Conservation (phyloP, 257 asterid genomes). For the Pogostemon cablin region DNA sequence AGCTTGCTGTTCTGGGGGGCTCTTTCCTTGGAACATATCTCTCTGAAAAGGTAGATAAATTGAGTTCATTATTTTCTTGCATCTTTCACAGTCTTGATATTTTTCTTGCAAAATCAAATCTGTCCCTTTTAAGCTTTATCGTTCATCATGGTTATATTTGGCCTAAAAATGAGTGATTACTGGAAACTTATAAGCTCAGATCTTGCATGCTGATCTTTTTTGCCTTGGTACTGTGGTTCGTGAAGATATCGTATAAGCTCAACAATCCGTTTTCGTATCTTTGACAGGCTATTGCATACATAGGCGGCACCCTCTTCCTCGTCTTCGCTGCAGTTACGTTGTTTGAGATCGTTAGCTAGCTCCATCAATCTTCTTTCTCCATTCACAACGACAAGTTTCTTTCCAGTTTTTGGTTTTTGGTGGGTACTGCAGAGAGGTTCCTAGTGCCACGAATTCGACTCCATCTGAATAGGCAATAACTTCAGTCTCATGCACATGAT, state of each 20-base stretch:
- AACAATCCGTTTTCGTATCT: background rate
- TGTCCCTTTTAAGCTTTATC: background rate
- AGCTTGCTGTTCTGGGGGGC: slow-evolving; percentile 98
- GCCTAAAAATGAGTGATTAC: too few relatives aligned
- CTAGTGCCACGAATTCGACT: background rate
- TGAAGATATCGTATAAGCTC: too few relatives aligned
- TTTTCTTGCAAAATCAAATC: background rate
- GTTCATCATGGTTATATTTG: too few relatives aligned
- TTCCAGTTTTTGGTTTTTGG: background rate
- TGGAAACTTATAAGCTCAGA: background rate
- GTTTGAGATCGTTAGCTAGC: slow-evolving; percentile 60
- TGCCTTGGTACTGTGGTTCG: background rate
- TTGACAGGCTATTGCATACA: slow-evolving; percentile 68
- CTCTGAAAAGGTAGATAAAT: slow-evolving; percentile 74
- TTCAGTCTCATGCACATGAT: too few relatives aligned
- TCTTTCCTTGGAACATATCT: slow-evolving; percentile 88
- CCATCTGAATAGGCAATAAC: background rate
- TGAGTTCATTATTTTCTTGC: background rate
- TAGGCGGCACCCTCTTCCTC: slow-evolving; percentile 85
- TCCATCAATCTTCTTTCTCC: background rate
- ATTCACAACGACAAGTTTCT: background rate
- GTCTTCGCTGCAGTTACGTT: slow-evolving; percentile 77
- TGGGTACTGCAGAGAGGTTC: background rate
- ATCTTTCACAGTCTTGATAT: background rate
- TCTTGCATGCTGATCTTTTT: background rate